Evolutionary conservation across 345 rosid genomes (phyloP).

Genomic region (Eucalyptus microcorys): DNA sequence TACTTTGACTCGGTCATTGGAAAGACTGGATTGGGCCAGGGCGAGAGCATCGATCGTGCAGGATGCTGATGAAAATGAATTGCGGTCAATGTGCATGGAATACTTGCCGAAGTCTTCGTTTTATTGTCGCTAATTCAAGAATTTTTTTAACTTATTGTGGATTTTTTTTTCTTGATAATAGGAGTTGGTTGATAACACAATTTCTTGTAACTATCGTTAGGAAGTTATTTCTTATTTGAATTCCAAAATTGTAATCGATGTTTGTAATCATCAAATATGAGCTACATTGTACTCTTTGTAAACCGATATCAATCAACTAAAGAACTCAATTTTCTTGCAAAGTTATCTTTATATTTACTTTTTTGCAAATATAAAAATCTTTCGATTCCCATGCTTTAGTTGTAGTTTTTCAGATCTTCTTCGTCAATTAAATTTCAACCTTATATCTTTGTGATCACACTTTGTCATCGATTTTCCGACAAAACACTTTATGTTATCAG

Average conservation of each 20-base stretch:
- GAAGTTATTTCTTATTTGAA: too few species aligned
- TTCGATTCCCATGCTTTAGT: background rate
- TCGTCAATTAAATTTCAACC: too few species aligned
- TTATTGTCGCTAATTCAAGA: too few species aligned
- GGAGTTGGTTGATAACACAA: background rate
- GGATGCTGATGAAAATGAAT: background rate
- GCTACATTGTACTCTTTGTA: too few species aligned
- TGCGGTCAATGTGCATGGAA: background rate
- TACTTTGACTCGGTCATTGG: background rate
- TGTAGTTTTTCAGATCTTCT: fast-evolving
- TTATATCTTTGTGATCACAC: background rate
- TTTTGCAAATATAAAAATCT: background rate
- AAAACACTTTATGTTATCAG: background rate
- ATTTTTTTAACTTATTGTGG: too few species aligned
- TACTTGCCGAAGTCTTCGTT: background rate
- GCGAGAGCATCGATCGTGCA: background rate
- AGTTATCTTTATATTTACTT: background rate
- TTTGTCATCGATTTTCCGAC: fast-evolving
- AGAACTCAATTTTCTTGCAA: background rate
- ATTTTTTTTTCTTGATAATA: too few species aligned
- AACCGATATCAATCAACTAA: background rate
- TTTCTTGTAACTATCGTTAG: too few species aligned
- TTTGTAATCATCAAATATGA: background rate
- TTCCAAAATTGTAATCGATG: too few species aligned
- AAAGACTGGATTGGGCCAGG: background rate